Conservation (phyloP, 208 protist genomes). For the Trypanosoma cruzi region DNA sequence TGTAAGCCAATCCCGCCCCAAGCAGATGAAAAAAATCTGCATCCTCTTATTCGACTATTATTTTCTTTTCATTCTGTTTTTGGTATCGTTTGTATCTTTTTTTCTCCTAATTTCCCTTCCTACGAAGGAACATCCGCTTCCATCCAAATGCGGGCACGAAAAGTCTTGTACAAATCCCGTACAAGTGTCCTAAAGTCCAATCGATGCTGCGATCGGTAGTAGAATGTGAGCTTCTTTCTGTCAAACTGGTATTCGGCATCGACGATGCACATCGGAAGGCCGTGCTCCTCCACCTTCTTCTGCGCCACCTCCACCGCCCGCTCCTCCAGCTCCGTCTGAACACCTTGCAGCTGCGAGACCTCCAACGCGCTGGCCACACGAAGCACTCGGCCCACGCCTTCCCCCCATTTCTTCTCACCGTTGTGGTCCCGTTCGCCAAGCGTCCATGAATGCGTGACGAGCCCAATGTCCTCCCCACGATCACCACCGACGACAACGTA, state of each 20-base stretch:
- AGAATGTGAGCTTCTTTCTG: slow-evolving; percentile 93
- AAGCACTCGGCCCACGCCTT: slow-evolving; percentile 79
- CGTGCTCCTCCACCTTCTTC: slow-evolving; percentile 80
- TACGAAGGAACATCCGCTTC: slow-evolving; percentile 44
- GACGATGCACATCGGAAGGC: slow-evolving; percentile 84
- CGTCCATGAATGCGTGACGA: slow-evolving; percentile 82
- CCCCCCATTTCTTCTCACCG: slow-evolving; percentile 34
- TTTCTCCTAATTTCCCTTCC: slow-evolving; percentile 3
- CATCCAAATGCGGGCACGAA: slow-evolving; percentile 93
- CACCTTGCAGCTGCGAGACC: slow-evolving; percentile 66
- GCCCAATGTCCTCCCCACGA: slow-evolving; percentile 85
- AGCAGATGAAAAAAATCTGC: too few species aligned
- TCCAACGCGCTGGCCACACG: slow-evolving; percentile 61
- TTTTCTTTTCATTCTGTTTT: background rate
- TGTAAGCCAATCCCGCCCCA: too few species aligned
- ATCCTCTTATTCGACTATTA: background rate
- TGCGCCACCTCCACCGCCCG: slow-evolving; percentile 80
- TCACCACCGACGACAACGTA: slow-evolving; percentile 90
- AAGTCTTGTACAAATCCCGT: slow-evolving; percentile 89
- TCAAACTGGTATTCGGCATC: slow-evolving; percentile 94
- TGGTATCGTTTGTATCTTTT: background rate
- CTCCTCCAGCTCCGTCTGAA: slow-evolving; percentile 78
- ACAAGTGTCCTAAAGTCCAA: slow-evolving; percentile 91
- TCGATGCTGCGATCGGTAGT: slow-evolving; percentile 85
- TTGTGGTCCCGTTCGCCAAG: slow-evolving; percentile 42